Conservation (phyloP, 257 asterid species). For the Dorcoceras hygrometricum region DNA sequence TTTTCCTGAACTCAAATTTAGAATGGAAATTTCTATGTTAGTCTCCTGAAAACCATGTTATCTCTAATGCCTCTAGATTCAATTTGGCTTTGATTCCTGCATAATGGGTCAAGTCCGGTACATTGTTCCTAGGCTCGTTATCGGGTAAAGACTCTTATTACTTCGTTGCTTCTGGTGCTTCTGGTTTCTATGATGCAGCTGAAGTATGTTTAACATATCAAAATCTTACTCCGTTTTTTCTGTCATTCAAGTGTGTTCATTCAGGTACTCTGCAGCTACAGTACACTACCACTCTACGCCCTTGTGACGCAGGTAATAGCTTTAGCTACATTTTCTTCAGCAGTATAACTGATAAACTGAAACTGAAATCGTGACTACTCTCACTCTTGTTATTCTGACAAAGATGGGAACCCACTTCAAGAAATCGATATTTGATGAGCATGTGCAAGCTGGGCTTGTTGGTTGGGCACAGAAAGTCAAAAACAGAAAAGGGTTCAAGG, state of each 20-base stretch:
- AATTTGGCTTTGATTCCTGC: constrained; percentile 88
- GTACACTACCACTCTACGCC: constrained; percentile 89
- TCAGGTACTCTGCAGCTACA: constrained; percentile 92
- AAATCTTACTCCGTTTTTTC: constrained; percentile 18
- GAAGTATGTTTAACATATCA: not conserved
- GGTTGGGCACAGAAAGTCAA: constrained; percentile 87
- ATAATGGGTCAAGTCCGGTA: constrained; percentile 84
- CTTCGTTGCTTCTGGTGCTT: not conserved
- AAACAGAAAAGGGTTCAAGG: constrained; percentile 52
- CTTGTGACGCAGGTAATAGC: constrained; percentile 80
- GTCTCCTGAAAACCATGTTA: not conserved
- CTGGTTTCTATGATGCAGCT: not conserved
- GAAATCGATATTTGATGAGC: constrained; percentile 87
- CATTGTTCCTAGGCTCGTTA: constrained; percentile 78
- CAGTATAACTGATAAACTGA: not conserved
- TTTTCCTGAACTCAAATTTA: not conserved
- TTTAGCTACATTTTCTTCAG: constrained; percentile 10
- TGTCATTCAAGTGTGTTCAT: constrained; percentile 58
- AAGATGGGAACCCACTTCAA: constrained; percentile 98
- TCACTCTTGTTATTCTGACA: constrained; percentile 8
- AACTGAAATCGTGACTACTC: constrained; percentile 1
- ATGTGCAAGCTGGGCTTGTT: constrained; percentile 75
- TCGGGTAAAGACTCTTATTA: constrained; percentile 52
- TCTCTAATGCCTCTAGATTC: constrained; percentile 44
- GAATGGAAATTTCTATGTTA: not conserved